These are phyloP conservation scores for Aquilaria sinensis DNA, from an alignment of 345 rosid genomes.

Conservation along the genomic window DNA sequence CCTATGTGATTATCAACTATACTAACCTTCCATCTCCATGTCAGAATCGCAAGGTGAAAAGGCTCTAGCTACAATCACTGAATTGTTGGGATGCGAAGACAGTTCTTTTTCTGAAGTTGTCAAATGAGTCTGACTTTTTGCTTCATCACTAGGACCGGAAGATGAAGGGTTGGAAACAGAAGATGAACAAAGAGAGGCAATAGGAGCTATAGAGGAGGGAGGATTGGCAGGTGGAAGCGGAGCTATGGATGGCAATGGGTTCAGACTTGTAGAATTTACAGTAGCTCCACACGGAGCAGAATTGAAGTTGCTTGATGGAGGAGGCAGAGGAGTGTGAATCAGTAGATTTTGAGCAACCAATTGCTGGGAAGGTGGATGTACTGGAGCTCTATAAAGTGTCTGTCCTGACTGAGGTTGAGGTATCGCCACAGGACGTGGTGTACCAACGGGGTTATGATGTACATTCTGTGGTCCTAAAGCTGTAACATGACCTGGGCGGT, in stretches of 20 bases:
- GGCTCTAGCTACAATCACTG: conserved; percentile 14
- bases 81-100: conserved; percentile 10
- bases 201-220: conserved; percentile 24
- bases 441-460: conserved; percentile 14
- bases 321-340: conserved; percentile 24
- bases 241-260: conserved; percentile 18
- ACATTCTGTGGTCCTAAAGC: conserved; percentile 21
- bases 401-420: conserved; percentile 26
- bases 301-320: conserved; percentile 22
- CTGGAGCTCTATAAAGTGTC: conserved; percentile 22
- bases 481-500: conserved; percentile 17
- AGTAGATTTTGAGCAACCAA: conserved; percentile 22
- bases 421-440: conserved; percentile 23
- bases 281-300: conserved; percentile 19
- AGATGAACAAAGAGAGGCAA: conserved; percentile 22
- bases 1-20: not conserved
- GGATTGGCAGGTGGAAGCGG: conserved; percentile 28
- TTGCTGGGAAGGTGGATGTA: conserved; percentile 20
- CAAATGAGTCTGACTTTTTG: not conserved
- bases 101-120: conserved; percentile 18
- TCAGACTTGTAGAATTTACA: conserved; percentile 10
- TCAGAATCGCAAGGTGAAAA: conserved; percentile 47
- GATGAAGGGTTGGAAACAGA: conserved; percentile 12
- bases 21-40: conserved; percentile 91
- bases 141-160: conserved; percentile 16